phyloP scores from a whole-genome alignment of 176 grass and related monocot genomes.

The Thinopyrum elongatum region DNA sequence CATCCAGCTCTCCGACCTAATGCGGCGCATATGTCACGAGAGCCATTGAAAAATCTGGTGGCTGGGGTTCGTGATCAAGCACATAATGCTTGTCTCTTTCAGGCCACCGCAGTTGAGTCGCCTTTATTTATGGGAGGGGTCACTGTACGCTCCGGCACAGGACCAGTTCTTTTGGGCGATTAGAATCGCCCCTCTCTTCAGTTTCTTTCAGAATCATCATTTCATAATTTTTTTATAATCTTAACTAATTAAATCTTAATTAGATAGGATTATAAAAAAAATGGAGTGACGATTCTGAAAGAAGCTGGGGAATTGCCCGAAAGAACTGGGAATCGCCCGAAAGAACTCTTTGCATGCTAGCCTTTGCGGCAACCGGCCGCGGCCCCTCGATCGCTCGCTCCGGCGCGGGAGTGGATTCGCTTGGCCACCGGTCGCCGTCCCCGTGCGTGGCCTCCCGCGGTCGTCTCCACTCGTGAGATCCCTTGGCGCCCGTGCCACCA shows the following conservation, averaged over 20 bases:
- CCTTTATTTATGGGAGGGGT: not conserved
- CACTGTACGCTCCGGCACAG: not conserved
- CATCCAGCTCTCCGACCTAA: not conserved
- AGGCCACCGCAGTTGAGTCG: not conserved
- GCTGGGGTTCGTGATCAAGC: not conserved
- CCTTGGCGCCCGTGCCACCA: not conserved
- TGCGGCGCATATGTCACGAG: not conserved
- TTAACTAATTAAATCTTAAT: too few relatives aligned
- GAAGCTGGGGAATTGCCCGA: too few relatives aligned
- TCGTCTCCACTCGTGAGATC: not conserved
- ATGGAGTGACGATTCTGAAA: too few relatives aligned
- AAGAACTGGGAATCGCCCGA: too few relatives aligned
- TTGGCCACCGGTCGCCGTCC: not conserved
- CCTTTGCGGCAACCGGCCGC: conserved; percentile 23
- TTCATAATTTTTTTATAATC: too few relatives aligned
- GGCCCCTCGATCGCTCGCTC: not conserved
- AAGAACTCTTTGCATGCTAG: conserved; percentile 1
- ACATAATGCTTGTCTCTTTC: not conserved
- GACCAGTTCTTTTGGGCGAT: too few relatives aligned
- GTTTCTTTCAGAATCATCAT: too few relatives aligned
- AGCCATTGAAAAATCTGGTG: not conserved
- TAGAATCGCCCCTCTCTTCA: too few relatives aligned
- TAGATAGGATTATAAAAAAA: too few relatives aligned
- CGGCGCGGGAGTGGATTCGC: not conserved
- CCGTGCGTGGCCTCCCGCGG: not conserved